Conservation (phyloP, 331 rosid genomes). For the Rosa hybrid region DNA sequence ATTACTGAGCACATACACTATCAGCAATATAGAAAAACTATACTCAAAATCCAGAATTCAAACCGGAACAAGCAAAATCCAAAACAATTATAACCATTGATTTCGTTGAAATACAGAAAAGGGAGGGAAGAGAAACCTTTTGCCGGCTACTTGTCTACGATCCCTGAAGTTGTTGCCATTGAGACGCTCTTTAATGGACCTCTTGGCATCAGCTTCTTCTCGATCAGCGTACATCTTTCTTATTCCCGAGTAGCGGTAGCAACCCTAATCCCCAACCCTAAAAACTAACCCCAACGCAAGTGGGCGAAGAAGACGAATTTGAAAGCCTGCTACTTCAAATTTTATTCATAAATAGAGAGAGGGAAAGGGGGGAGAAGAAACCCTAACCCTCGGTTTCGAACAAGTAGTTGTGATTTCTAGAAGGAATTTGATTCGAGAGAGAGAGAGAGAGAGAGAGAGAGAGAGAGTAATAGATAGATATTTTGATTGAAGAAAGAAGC, state of each 20-base stretch:
- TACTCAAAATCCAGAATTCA: background rate
- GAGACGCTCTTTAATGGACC: slow-evolving; percentile 90
- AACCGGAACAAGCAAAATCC: background rate
- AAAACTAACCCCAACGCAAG: slow-evolving; percentile 33
- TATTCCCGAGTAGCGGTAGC: too few species aligned
- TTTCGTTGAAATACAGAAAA: background rate
- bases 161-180: slow-evolving; percentile 48
- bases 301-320: slow-evolving; percentile 15
- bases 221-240: slow-evolving; percentile 89
- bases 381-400: slow-evolving; percentile 37
- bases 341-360: background rate
- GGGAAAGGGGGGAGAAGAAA: slow-evolving; percentile 19
- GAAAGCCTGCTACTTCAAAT: slow-evolving; percentile 10
- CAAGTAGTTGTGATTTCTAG: background rate
- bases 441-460: background rate
- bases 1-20: background rate
- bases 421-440: background rate
- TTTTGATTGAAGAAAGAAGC: background rate
- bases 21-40: background rate
- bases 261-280: background rate
- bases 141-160: slow-evolving; percentile 64
- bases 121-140: slow-evolving; percentile 50
- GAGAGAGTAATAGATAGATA: background rate
- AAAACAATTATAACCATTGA: background rate
- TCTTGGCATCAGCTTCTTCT: slow-evolving; percentile 63